Percentiles rank a stretch among this genome's conserved stretches.
phyloP scores from a whole-genome alignment of 805 yeast species.

The Sungouiozyma intestinalis region DNA sequence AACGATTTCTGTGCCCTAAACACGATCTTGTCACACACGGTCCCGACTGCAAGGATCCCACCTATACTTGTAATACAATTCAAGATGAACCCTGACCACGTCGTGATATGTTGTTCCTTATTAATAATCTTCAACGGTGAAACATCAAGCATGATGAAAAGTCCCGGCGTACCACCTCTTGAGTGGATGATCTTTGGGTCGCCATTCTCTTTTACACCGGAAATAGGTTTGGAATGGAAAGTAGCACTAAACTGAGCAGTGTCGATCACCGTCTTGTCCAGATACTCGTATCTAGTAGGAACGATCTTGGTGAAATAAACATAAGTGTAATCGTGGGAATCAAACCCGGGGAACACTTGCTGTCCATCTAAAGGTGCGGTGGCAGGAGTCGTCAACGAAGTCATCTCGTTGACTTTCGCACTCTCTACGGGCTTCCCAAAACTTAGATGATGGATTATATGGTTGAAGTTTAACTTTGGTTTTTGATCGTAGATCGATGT shows the following conservation, averaged over 20 bases:
- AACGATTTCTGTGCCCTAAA: slow-evolving; percentile 82
- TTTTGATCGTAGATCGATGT: slow-evolving; percentile 55
- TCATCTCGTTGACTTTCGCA: slow-evolving; percentile 2
- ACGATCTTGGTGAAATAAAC: slow-evolving; percentile 84
- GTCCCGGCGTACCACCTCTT: slow-evolving; percentile 89
- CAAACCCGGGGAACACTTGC: slow-evolving; percentile 18
- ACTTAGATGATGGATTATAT: slow-evolving; percentile 66
- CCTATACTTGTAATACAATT: slow-evolving; percentile 86
- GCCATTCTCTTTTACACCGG: slow-evolving; percentile 83
- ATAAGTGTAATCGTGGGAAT: slow-evolving; percentile 50
- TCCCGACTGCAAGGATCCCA: slow-evolving; percentile 90
- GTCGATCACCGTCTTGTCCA: slow-evolving; percentile 41
- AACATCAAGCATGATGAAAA: slow-evolving; percentile 80
- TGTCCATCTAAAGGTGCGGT: slow-evolving; percentile 65
- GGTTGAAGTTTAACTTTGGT: slow-evolving; percentile 64
- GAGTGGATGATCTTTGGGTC: slow-evolving; percentile 78
- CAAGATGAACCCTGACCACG: slow-evolving; percentile 74
- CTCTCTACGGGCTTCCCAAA: slow-evolving; percentile 46
- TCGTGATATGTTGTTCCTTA: slow-evolving; percentile 52
- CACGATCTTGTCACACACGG: slow-evolving; percentile 76
- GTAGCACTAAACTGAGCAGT: slow-evolving; percentile 90
- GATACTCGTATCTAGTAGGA: slow-evolving; percentile 70
- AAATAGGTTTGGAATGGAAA: slow-evolving; percentile 72
- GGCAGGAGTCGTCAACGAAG: slow-evolving; percentile 5
- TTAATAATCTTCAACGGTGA: slow-evolving; percentile 88